These are phyloP conservation scores for Eudorina sp. DNA, from an alignment of 139 green algal species.

Conservation along the genomic window DNA sequence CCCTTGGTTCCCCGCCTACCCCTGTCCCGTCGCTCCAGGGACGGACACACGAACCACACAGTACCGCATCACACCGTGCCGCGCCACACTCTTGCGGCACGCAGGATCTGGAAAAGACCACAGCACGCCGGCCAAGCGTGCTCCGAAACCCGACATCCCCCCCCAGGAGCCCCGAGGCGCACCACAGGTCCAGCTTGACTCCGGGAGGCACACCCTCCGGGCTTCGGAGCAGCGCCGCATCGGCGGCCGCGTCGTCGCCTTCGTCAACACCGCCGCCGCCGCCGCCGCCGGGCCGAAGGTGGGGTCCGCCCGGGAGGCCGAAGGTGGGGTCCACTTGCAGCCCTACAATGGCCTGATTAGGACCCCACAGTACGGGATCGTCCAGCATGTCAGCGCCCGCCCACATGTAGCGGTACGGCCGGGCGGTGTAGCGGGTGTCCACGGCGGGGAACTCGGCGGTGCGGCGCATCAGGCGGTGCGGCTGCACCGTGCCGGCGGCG, in stretches of 20 bases:
- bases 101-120: no score
- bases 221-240: background rate
- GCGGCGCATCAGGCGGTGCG: conserved; percentile 48
- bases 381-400: conserved; percentile 62
- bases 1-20: no score
- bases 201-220: background rate
- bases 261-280: no score
- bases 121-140: no score
- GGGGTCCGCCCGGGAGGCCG: background rate
- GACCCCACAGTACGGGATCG: conserved; percentile 55
- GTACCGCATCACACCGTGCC: no score
- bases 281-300: no score
- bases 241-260: background rate
- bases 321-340: background rate
- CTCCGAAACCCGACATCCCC: no score
- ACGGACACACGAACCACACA: no score
- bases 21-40: no score
- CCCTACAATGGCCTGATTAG: background rate
- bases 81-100: no score
- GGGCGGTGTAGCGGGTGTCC: conserved; percentile 31
- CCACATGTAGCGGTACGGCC: conserved; percentile 62
- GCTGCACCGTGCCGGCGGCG: background rate
- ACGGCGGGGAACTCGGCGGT: conserved; percentile 74
- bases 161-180: background rate
- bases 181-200: conserved; percentile 49